Conservation (phyloP, 176 grass and related monocot species). For the Neostapfia colusana region DNA sequence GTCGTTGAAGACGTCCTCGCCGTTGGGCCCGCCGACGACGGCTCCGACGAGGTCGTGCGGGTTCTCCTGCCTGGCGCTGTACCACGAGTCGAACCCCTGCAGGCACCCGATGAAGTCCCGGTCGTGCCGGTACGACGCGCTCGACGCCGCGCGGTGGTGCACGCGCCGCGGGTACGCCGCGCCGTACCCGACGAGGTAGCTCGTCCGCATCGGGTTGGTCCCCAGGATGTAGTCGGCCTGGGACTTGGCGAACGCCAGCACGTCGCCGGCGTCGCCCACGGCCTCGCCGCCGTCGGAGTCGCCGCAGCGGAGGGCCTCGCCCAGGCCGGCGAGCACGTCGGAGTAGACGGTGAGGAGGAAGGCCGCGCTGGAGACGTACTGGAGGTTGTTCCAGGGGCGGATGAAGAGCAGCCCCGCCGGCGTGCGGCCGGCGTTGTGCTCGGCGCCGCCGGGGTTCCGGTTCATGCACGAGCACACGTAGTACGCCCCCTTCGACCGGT, state of each 20-base stretch:
- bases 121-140: constrained; percentile 44
- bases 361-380: constrained; percentile 74
- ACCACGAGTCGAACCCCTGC: constrained; percentile 82
- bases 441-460: constrained; percentile 52
- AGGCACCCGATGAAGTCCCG: constrained; percentile 79
- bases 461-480: constrained; percentile 86
- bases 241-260: constrained; percentile 55
- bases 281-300: neutral
- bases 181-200: constrained; percentile 81
- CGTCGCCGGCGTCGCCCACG: constrained; percentile 1
- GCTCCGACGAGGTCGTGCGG: constrained; percentile 76
- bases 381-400: constrained; percentile 89
- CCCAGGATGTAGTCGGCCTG: constrained; percentile 88
- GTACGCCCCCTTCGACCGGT: constrained; percentile 57
- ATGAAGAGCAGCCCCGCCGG: constrained; percentile 80
- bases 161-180: constrained; percentile 51
- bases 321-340: constrained; percentile 48
- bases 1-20: constrained; percentile 66
- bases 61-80: constrained; percentile 52
- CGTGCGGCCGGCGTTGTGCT: constrained; percentile 66
- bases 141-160: constrained; percentile 89
- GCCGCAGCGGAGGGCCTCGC: constrained; percentile 47
- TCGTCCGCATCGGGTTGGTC: constrained; percentile 57
- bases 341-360: constrained; percentile 73
- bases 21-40: constrained; percentile 81